These are phyloP conservation scores for Tympanopsis confertula DNA, from an alignment of 2,329 filamentous ascomycete genomes.

Conservation along the genomic window DNA sequence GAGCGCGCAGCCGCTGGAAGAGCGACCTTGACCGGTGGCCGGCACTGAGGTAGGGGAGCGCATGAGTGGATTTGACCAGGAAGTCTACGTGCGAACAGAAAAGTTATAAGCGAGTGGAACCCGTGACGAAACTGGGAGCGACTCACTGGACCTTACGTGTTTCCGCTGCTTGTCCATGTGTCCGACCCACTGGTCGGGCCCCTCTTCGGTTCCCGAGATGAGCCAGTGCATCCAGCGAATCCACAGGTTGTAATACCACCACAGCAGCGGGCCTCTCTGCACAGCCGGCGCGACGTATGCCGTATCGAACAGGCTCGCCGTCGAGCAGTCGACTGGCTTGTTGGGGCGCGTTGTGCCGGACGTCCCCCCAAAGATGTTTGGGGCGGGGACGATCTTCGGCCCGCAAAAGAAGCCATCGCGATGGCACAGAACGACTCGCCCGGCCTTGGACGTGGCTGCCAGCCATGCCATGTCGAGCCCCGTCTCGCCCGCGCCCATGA, in stretches of 20 bases:
- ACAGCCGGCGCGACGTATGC: constrained; percentile 34
- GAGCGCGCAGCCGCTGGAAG: constrained; percentile 20
- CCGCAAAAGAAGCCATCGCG: constrained; percentile 31
- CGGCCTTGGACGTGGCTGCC: constrained; percentile 17
- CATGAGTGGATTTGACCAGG: constrained; percentile 26
- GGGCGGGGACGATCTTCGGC: constrained; percentile 30
- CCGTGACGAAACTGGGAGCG: too few species aligned
- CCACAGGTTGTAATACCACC: constrained; percentile 32
- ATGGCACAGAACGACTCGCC: constrained; percentile 29
- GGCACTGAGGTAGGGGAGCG: constrained; percentile 27
- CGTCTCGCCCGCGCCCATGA: constrained; percentile 12
- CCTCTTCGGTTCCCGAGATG: constrained; percentile 30
- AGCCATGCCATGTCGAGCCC: constrained; percentile 11
- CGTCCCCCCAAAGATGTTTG: neutral
- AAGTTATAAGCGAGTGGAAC: too few species aligned
- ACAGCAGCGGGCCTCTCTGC: constrained; percentile 26
- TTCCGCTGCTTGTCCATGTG: constrained; percentile 24
- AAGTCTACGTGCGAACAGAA: constrained; percentile 6
- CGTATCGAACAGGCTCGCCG: constrained; percentile 36
- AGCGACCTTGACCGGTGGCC: constrained; percentile 18
- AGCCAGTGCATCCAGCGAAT: constrained; percentile 27
- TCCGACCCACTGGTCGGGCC: constrained; percentile 35
- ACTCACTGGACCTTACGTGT: constrained; percentile 19
- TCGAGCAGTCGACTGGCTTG: constrained; percentile 32
- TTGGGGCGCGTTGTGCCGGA: constrained; percentile 10